A percentile compares a stretch with the other conserved stretches of the same genome.
phyloP scores from a whole-genome alignment of 164 flowering plant genomes.

The Aristolochia contorta region DNA sequence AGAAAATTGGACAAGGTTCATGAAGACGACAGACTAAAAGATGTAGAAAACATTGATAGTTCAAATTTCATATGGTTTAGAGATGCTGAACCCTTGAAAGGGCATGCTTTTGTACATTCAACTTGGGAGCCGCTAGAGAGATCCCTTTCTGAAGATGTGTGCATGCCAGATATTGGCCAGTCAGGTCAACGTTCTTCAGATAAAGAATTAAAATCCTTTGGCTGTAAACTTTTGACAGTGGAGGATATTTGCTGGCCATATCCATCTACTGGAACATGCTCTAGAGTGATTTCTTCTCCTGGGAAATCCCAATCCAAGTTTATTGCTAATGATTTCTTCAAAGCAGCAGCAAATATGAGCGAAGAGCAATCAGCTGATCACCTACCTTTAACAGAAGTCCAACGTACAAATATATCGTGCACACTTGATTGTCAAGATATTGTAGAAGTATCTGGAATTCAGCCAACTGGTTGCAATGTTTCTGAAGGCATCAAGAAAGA shows the following conservation, averaged over 20 bases:
- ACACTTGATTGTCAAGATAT: slow-evolving; percentile 4
- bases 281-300: no score
- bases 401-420: slow-evolving; percentile 11
- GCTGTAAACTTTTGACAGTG: slow-evolving; percentile 5
- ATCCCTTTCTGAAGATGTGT: slow-evolving; percentile 23
- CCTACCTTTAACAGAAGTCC: slow-evolving; percentile 12
- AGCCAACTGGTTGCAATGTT: slow-evolving; percentile 5
- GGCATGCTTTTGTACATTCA: slow-evolving; percentile 9
- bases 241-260: no score
- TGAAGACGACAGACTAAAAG: slow-evolving; percentile 5
- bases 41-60: slow-evolving; percentile 13
- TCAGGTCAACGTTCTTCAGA: slow-evolving; percentile 6
- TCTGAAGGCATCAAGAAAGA: slow-evolving; percentile 16
- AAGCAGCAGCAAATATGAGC: no score
- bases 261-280: no score
- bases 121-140: slow-evolving; percentile 12
- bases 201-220: slow-evolving; percentile 7
- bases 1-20: slow-evolving; percentile 8
- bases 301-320: no score
- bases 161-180: slow-evolving; percentile 11
- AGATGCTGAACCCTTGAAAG: slow-evolving; percentile 6
- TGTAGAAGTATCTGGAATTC: slow-evolving; percentile 15
- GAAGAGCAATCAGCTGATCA: slow-evolving; percentile 13
- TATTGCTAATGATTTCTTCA: no score
- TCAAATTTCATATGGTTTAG: slow-evolving; percentile 15